Percentiles rank a stretch among this genome's conserved stretches.
phyloP scores from a whole-genome alignment of 2,329 filamentous ascomycete genomes.

The Shiraia sp. region DNA sequence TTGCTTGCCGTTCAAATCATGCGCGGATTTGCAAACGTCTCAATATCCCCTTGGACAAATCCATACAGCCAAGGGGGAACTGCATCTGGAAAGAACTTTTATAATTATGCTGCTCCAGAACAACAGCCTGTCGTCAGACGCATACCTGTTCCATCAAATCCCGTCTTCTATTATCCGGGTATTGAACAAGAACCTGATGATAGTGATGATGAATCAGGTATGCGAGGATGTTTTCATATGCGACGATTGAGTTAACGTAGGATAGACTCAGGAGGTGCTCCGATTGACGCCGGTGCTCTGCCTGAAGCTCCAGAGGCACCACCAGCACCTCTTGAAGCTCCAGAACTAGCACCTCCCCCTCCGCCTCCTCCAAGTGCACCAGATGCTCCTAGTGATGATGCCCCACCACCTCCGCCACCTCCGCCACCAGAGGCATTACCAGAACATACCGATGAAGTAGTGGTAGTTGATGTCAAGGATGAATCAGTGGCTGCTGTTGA shows the following conservation, averaged over 20 bases:
- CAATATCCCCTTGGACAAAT: conserved; percentile 38
- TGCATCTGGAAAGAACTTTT: conserved; percentile 20
- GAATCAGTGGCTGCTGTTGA: conserved; percentile 19
- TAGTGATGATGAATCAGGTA: conserved; percentile 20
- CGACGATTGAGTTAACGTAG: conserved; percentile 20
- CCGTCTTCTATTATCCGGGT: conserved; percentile 28
- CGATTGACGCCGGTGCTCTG: conserved; percentile 9
- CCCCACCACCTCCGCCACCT: conserved; percentile 3
- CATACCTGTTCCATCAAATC: conserved; percentile 23
- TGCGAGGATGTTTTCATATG: conserved; percentile 7
- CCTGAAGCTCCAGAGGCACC: conserved; percentile 20
- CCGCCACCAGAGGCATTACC: conserved; percentile 4
- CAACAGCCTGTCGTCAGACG: conserved; percentile 27
- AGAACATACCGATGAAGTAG: conserved; percentile 6
- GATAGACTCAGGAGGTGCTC: conserved; percentile 26
- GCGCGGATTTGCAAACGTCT: conserved; percentile 36
- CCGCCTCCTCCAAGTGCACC: conserved; percentile 8
- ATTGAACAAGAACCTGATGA: conserved; percentile 26
- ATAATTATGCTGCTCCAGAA: conserved; percentile 15
- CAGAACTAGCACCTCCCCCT: conserved; percentile 8
- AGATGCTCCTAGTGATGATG: conserved; percentile 4
- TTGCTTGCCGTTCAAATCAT: conserved; percentile 30
- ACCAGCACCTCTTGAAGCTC: conserved; percentile 4
- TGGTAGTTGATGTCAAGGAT: conserved; percentile 27
- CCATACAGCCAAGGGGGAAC: conserved; percentile 26